Conservation (phyloP, 306 rosid species). For the Benincasa hispida region DNA sequence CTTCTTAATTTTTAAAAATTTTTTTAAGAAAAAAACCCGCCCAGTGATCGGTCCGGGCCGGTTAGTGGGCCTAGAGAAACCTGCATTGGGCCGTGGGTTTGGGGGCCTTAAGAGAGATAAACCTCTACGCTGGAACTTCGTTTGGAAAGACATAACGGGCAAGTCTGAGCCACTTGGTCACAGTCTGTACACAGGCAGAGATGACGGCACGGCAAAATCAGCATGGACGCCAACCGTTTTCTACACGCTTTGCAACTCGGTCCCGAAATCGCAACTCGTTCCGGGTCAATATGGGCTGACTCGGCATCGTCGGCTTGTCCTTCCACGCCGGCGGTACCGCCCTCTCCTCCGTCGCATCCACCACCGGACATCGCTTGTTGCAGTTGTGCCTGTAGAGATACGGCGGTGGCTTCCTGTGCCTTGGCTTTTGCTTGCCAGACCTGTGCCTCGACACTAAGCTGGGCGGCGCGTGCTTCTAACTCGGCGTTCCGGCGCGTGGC, state of each 20-base stretch:
- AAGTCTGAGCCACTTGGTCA: constrained; percentile 46
- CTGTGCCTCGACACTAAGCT: constrained; percentile 60
- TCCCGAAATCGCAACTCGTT: constrained; percentile 26
- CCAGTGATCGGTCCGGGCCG: not conserved
- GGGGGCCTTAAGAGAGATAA: constrained; percentile 43
- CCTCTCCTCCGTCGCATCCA: constrained; percentile 13
- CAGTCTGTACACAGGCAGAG: constrained; percentile 66
- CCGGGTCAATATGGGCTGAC: constrained; percentile 74
- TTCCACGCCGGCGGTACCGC: constrained; percentile 27
- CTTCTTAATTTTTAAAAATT: not conserved
- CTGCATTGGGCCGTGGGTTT: constrained; percentile 12
- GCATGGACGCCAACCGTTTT: constrained; percentile 59
- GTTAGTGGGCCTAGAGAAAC: constrained; percentile 19
- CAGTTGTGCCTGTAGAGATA: constrained; percentile 57
- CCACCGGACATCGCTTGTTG: constrained; percentile 51
- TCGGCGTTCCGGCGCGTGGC: constrained; percentile 61
- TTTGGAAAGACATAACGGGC: constrained; percentile 59
- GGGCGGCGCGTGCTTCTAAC: constrained; percentile 86
- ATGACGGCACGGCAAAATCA: constrained; percentile 74
- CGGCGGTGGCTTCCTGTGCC: constrained; percentile 62
- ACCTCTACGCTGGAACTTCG: constrained; percentile 69
- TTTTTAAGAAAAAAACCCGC: not conserved
- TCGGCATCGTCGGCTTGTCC: constrained; percentile 79
- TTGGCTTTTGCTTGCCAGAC: constrained; percentile 70
- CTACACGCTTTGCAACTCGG: constrained; percentile 66